A percentile compares a stretch with the other conserved stretches of the same genome.
These are phyloP conservation scores for Boletus speciosus DNA, from an alignment of 768 basidiomycete species.

Conservation along the genomic window DNA sequence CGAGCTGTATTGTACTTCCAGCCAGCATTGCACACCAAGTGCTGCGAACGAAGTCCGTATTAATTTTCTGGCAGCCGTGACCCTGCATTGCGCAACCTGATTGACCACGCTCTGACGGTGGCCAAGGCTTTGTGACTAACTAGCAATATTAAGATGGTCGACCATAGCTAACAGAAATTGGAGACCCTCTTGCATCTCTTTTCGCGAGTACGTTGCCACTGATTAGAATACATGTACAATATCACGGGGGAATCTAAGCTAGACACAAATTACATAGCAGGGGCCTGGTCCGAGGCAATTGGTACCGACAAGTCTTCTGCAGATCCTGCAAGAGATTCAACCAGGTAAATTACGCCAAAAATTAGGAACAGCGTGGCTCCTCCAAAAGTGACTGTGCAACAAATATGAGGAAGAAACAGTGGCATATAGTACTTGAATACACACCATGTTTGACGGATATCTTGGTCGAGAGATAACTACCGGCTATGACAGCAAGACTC, in stretches of 20 bases:
- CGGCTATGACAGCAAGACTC: slow-evolving; percentile 86
- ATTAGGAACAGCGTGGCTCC: slow-evolving; percentile 81
- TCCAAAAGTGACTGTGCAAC: slow-evolving; percentile 67
- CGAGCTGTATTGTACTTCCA: too few relatives aligned
- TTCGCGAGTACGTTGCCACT: not conserved
- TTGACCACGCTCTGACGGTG: too few relatives aligned
- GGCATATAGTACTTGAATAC: slow-evolving; percentile 28
- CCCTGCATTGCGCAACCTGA: too few relatives aligned
- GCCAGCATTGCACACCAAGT: too few relatives aligned
- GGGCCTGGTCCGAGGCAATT: slow-evolving; percentile 5
- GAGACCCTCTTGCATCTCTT: not conserved
- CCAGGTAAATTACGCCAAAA: slow-evolving; percentile 77
- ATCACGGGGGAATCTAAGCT: not conserved
- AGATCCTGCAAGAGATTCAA: slow-evolving; percentile 47
- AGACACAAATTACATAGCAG: slow-evolving; percentile 1
- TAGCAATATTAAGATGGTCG: too few relatives aligned
- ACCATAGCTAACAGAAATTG: not conserved
- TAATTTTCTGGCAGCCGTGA: too few relatives aligned
- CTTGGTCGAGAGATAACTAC: slow-evolving; percentile 87
- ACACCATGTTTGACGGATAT: slow-evolving; percentile 90
- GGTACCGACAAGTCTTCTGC: slow-evolving; percentile 21
- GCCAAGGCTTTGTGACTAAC: too few relatives aligned
- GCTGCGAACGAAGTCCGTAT: too few relatives aligned
- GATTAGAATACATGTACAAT: slow-evolving; percentile 3
- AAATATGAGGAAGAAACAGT: not conserved